Percentiles rank a stretch among this genome's conserved stretches.
Evolutionary conservation across 2,329 filamentous ascomycete genomes (phyloP).

Genomic region (Madurella mycetomatis): DNA sequence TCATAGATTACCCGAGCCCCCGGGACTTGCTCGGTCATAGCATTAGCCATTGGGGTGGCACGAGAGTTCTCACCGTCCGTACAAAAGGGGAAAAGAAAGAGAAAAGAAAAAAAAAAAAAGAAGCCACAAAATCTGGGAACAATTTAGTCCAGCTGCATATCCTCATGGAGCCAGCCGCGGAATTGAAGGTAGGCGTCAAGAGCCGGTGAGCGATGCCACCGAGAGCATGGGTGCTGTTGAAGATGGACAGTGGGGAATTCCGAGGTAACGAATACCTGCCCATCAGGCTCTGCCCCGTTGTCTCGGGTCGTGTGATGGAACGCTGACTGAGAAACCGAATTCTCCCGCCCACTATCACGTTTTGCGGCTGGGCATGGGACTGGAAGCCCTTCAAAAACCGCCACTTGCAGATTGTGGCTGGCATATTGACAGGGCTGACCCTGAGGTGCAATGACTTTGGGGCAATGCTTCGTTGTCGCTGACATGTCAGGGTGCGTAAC

Average conservation of each 20-base stretch:
- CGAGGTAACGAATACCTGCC: background rate
- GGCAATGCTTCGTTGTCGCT: slow-evolving; percentile 8
- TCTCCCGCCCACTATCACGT: slow-evolving; percentile 10
- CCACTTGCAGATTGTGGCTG: background rate
- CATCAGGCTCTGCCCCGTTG: background rate
- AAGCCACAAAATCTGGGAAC: too few species aligned
- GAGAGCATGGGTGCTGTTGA: background rate
- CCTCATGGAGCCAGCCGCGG: background rate
- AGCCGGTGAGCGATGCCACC: slow-evolving; percentile 1
- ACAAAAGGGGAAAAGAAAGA: too few species aligned
- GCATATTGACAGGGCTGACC: slow-evolving; percentile 6
- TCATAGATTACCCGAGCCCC: background rate
- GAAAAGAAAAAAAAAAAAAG: too few species aligned
- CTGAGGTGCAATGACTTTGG: background rate
- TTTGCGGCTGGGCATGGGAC: slow-evolving; percentile 7
- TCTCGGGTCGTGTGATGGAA: slow-evolving; percentile 13
- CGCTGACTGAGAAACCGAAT: slow-evolving; percentile 11
- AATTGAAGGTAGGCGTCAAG: background rate
- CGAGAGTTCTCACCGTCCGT: too few species aligned
- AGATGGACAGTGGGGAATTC: background rate
- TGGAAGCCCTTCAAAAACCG: background rate
- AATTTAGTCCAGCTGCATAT: too few species aligned
- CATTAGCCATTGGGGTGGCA: background rate
- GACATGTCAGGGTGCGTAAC: slow-evolving; percentile 4
- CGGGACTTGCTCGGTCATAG: background rate